These are phyloP conservation scores for Breynia disticha DNA, from an alignment of 441 rosid genomes.

Conservation along the genomic window DNA sequence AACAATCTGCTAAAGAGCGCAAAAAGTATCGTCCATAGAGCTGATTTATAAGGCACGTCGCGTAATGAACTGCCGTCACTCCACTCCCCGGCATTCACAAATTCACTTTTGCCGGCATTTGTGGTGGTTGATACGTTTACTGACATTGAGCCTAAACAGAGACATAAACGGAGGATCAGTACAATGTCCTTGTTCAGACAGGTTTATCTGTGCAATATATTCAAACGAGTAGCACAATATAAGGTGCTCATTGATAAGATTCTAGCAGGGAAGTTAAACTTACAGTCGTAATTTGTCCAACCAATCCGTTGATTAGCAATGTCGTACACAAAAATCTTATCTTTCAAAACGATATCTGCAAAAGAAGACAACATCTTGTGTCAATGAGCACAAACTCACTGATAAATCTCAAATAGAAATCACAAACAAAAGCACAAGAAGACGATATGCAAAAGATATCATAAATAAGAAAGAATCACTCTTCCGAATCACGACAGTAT, in stretches of 20 bases:
- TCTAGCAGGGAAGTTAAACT: conserved; percentile 18
- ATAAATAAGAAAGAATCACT: too few species aligned
- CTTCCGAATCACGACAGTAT: too few species aligned
- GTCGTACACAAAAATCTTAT: conserved; percentile 85
- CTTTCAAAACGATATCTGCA: conserved; percentile 83
- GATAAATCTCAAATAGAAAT: too few species aligned
- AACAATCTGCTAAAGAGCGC: neutral
- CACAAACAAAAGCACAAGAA: too few species aligned
- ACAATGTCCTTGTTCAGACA: too few species aligned
- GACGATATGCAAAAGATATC: too few species aligned
- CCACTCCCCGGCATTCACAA: conserved; percentile 58
- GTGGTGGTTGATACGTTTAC: conserved; percentile 66
- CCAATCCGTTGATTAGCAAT: conserved; percentile 80
- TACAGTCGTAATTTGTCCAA: conserved; percentile 90
- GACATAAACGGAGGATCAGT: conserved; percentile 8
- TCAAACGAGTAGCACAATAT: too few species aligned
- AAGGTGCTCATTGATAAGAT: too few species aligned
- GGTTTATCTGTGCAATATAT: too few species aligned
- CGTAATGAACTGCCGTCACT: conserved; percentile 30
- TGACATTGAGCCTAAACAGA: conserved; percentile 46
- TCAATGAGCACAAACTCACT: too few species aligned
- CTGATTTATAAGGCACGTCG: conserved; percentile 15
- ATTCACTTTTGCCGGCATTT: conserved; percentile 55
- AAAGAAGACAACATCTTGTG: neutral
- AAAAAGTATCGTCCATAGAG: conserved; percentile 13